Conservation (phyloP, 2,329 filamentous ascomycete species). For the Calonectria hawksworthii region DNA sequence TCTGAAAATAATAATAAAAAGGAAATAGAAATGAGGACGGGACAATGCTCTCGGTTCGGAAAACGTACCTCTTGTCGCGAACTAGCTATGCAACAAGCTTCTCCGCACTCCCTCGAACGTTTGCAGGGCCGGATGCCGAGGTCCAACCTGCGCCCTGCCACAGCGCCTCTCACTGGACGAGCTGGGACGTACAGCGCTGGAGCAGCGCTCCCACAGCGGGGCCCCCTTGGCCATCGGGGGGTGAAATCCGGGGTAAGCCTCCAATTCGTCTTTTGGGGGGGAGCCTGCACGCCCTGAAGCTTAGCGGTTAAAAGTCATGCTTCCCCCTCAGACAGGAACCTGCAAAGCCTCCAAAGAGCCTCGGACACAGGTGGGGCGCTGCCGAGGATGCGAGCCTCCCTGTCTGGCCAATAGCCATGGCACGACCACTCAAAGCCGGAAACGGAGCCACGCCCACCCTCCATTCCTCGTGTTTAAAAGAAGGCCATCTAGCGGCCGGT, state of each 20-base stretch:
- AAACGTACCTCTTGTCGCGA: constrained; percentile 3
- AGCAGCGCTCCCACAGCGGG: neutral
- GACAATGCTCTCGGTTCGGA: neutral
- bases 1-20: neutral
- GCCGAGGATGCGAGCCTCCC: constrained; percentile 16
- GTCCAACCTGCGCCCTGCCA: constrained; percentile 21
- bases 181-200: neutral
- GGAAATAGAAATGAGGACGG: neutral
- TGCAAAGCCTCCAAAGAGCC: neutral
- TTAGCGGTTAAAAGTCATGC: neutral
- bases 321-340: neutral
- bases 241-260: constrained; percentile 44
- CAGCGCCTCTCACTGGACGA: neutral
- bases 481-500: neutral
- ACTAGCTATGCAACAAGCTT: constrained; percentile 27
- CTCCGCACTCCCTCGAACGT: constrained; percentile 46
- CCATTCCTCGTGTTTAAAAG: neutral
- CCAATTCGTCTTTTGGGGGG: constrained; percentile 15
- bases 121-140: constrained; percentile 39
- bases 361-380: constrained; percentile 27
- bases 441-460: neutral
- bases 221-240: neutral
- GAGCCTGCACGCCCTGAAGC: neutral
- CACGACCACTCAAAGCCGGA: neutral
- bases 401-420: neutral